A percentile compares a stretch with the other conserved stretches of the same genome.
Evolutionary conservation across 805 yeast genomes (phyloP).

Genomic region (Lipomyces oligophaga): DNA sequence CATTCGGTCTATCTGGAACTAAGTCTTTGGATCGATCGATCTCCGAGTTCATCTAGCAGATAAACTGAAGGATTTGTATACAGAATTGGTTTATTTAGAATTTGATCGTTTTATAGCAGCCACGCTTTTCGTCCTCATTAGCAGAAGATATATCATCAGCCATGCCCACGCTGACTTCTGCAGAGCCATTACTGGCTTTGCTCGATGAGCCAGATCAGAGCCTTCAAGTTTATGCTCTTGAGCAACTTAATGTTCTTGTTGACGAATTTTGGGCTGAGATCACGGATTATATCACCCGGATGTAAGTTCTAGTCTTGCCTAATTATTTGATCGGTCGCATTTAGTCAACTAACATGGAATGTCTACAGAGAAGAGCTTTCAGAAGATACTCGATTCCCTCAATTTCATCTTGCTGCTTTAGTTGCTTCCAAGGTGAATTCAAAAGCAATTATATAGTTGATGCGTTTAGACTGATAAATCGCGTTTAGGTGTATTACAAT

Average conservation of each 20-base stretch:
- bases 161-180: conserved; percentile 54
- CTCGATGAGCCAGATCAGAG: conserved; percentile 74
- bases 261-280: conserved; percentile 97
- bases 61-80: too few relatives aligned
- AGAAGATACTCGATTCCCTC: conserved; percentile 75
- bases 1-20: too few relatives aligned
- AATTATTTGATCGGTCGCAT: background rate
- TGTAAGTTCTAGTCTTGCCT: conserved; percentile 36
- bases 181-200: conserved; percentile 88
- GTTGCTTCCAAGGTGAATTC: conserved; percentile 75
- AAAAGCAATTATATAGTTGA: too few relatives aligned
- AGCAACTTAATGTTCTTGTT: conserved; percentile 73
- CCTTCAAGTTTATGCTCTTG: conserved; percentile 78
- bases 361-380: conserved; percentile 74
- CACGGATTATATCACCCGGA: conserved; percentile 80
- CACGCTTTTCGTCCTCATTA: too few relatives aligned
- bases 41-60: too few relatives aligned
- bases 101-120: too few relatives aligned
- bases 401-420: conserved; percentile 81
- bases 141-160: too few relatives aligned
- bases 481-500: conserved; percentile 56
- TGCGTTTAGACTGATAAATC: background rate
- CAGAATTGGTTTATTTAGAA: too few relatives aligned
- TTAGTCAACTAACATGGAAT: too few relatives aligned
- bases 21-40: too few relatives aligned